Evolutionary conservation across 192 early-diverging fungal genomes (phyloP), one percentile per base, ranked within the genome.

Genomic region (Linderina pennispora): DNA sequence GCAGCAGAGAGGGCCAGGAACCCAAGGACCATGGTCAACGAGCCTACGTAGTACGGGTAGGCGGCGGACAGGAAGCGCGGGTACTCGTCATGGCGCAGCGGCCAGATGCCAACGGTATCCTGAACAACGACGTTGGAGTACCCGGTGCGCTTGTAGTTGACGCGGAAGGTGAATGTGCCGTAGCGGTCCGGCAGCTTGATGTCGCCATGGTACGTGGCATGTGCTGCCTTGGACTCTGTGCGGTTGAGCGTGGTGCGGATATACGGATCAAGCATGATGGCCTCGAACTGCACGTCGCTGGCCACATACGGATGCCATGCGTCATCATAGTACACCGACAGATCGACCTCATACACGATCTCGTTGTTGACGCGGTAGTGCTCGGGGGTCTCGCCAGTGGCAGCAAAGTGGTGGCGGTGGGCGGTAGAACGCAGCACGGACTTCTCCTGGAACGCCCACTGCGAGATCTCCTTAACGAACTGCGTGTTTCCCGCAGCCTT

Each of bases 221-320:
- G 33, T 15, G 44, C 14, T 3, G 33, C 43, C 1, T 42, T 13
- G 0, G 45, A 11, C 1, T 43, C 17, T 16, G 65, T 52, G 34
- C 36, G 56, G 18, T 81, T 78, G 23, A 90, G 73, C 6, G 83
- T 86, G 43, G 81, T 66, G 53, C 86, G 86, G 45, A 99, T 77
- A 63, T 97, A 94, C 8, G 97, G 97, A 62, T 99, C 94, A 32
- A 99, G 77, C 97, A 99, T 99, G 19, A 85, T 88, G 25, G 90
- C 77, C 62, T 94, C 90, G 46, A 97, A 83, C 62, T 97, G 94
- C 37, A 98, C 68, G 21, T 79, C 64, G 17, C 85, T 77, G 25
- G 73, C 67, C 14, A 15, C 23, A 58, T 88, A 96, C 13, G 93
- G 84, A n/a, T 77, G 75, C 93, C 94, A 99, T 18, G 74, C 46